Percentiles rank a stretch among this genome's conserved stretches.
Conservation (phyloP, 345 rosid species). For the Dipteronia sinensis region DNA sequence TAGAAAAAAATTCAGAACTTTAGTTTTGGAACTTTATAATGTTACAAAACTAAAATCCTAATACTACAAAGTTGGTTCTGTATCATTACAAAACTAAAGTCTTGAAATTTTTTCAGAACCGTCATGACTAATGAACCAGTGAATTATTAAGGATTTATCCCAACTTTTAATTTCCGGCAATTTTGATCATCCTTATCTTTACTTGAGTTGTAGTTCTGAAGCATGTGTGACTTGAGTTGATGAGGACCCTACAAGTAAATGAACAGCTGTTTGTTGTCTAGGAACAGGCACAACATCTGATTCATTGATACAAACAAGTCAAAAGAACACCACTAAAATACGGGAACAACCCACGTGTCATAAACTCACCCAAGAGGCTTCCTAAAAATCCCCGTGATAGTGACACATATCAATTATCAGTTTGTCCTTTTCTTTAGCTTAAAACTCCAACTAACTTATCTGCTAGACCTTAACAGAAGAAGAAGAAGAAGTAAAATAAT, state of each 20-base stretch:
- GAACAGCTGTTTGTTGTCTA: not conserved
- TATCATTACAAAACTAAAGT: too few relatives aligned
- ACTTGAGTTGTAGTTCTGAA: not conserved
- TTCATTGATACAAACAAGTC: constrained; percentile 1
- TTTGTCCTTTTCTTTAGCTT: constrained; percentile 1
- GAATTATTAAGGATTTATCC: too few relatives aligned
- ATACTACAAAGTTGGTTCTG: too few relatives aligned
- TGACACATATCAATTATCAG: not conserved
- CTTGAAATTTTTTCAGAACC: too few relatives aligned
- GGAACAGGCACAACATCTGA: not conserved
- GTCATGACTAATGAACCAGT: too few relatives aligned
- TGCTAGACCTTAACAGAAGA: too few relatives aligned
- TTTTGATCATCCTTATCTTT: too few relatives aligned
- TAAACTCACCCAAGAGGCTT: constrained; percentile 6
- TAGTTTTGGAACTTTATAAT: too few relatives aligned
- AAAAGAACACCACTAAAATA: not conserved
- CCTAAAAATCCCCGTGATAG: not conserved
- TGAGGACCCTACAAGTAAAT: too few relatives aligned
- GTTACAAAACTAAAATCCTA: too few relatives aligned
- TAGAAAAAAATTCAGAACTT: too few relatives aligned
- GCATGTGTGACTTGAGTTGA: not conserved
- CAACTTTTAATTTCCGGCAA: too few relatives aligned
- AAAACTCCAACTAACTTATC: not conserved
- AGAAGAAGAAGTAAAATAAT: not conserved
- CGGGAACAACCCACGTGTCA: constrained; percentile 5